Percentiles rank a stretch among this genome's conserved stretches.
These are phyloP conservation scores for Mallotus japonicus DNA, from an alignment of 441 rosid genomes.

Conservation along the genomic window DNA sequence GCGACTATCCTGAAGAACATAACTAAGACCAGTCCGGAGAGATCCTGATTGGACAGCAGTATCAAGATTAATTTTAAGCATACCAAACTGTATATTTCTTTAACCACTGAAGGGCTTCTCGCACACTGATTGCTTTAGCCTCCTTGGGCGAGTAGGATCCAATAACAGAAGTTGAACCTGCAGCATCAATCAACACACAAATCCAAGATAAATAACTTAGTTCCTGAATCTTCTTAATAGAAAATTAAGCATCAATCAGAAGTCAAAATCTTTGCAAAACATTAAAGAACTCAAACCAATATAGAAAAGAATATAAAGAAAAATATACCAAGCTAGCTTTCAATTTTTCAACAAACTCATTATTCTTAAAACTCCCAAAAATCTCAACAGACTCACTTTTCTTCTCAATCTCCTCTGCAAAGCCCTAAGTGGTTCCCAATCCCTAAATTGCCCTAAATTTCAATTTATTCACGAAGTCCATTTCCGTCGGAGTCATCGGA, in stretches of 20 bases:
- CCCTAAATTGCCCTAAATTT: slow-evolving; percentile 53
- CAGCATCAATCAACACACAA: too few relatives aligned
- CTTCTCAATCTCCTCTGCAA: slow-evolving; percentile 66
- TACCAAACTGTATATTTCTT: too few relatives aligned
- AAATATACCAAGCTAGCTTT: slow-evolving; percentile 78
- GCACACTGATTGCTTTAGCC: too few relatives aligned
- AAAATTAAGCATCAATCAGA: too few relatives aligned
- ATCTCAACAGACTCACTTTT: slow-evolving; percentile 56
- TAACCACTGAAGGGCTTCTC: too few relatives aligned
- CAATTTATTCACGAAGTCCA: slow-evolving; percentile 77
- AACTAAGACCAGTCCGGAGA: too few relatives aligned
- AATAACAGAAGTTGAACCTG: too few relatives aligned
- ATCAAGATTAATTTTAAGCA: too few relatives aligned
- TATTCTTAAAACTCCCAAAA: slow-evolving; percentile 63
- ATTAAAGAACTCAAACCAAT: neutral
- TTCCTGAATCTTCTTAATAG: neutral
- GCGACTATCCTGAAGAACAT: too few relatives aligned
- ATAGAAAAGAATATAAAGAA: neutral
- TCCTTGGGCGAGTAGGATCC: too few relatives aligned
- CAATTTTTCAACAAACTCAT: slow-evolving; percentile 76
- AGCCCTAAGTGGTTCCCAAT: slow-evolving; percentile 78
- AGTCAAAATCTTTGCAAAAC: too few relatives aligned
- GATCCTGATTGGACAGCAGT: too few relatives aligned
- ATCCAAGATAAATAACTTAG: neutral
- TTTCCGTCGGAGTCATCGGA: slow-evolving; percentile 49